Evolutionary conservation across 2,329 filamentous ascomycete species (phyloP), one percentile per base, ranked within the genome.

Genomic region (Fusarium sp.): DNA sequence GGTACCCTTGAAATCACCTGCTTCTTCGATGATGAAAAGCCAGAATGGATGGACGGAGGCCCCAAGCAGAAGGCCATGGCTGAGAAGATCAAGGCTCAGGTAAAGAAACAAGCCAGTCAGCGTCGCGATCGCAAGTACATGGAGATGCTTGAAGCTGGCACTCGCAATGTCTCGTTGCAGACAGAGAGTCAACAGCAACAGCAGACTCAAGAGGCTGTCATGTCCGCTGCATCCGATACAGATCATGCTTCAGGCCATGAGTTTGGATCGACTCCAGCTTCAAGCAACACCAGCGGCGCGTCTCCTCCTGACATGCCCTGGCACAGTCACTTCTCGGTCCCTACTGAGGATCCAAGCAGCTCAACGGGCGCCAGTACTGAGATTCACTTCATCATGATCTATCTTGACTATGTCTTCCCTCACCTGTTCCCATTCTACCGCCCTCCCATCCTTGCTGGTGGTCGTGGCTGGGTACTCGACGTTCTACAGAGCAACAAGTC

Each of bases 351-450:
- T 28, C 29, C 46, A 4, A 62, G 67, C 39, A 65, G 53, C 23
- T 62, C 74, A 47, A 50, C 54, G 15, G 73, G 70, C 4, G 68
- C 70, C 10, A 77, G 75, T 29, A 73, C 75, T n/a, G 77, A 80
- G 53, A 71, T 81, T 1, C 79, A 81, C 71, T 82, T 85, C 42
- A 77, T 86, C 58, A 87, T 88, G 83, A 82, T 87, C 58, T 91
- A 89, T 72, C 80, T 90, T 44, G 88, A 91, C 74, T 84, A 87
- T 66, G 81, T 90, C 21, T 85, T 90, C 64, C 88, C 89, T 3
- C 87, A 89, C 68, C 77, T 90, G 2, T 90, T 88, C 72, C 89
- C 89, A 4, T 87, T 89, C 74, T 91, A 90, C 76, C 83, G 83
- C 5, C 88, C 89, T 2, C 80, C 81, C 4, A 73, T 88, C 8